phyloP scores from a whole-genome alignment of 352 stramenopile genomes.

The Phytophthora foliorum region DNA sequence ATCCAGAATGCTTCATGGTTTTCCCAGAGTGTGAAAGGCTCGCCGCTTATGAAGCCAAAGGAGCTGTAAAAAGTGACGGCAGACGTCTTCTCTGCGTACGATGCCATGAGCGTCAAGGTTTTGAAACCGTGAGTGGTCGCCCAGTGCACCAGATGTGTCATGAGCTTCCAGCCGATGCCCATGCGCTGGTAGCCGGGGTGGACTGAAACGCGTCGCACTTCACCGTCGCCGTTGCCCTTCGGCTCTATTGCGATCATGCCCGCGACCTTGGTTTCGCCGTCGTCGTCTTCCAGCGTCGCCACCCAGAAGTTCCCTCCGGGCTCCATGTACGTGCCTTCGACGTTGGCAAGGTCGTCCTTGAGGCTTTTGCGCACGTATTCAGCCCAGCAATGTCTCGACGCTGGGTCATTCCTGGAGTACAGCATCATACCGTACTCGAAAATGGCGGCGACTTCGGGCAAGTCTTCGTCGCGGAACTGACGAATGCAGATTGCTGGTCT shows the following conservation, averaged over 20 bases:
- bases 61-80: slow-evolving; percentile 45
- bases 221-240: slow-evolving; percentile 23
- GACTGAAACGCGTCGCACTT: slow-evolving; percentile 46
- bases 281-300: slow-evolving; percentile 30
- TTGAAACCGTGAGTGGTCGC: slow-evolving; percentile 30
- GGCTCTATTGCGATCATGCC: slow-evolving; percentile 41
- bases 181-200: slow-evolving; percentile 33
- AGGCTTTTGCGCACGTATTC: slow-evolving; percentile 47
- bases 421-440: slow-evolving; percentile 54
- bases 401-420: slow-evolving; percentile 37
- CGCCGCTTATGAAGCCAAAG: slow-evolving; percentile 38
- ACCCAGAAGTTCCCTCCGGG: slow-evolving; percentile 62
- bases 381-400: slow-evolving; percentile 26
- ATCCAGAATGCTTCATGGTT: slow-evolving; percentile 47
- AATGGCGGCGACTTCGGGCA: slow-evolving; percentile 41
- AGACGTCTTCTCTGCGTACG: slow-evolving; percentile 15
- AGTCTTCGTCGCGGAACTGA: slow-evolving; percentile 43
- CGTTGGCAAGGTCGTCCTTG: slow-evolving; percentile 43
- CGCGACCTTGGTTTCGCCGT: slow-evolving; percentile 24
- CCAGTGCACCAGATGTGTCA: slow-evolving; percentile 36
- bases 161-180: slow-evolving; percentile 38
- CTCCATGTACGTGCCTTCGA: slow-evolving; percentile 46
- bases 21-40: slow-evolving; percentile 35
- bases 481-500: slow-evolving; percentile 33
- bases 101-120: slow-evolving; percentile 25